Evolutionary conservation across 2,329 filamentous ascomycete species (phyloP).

Genomic region (Colletotrichum brevisporum): DNA sequence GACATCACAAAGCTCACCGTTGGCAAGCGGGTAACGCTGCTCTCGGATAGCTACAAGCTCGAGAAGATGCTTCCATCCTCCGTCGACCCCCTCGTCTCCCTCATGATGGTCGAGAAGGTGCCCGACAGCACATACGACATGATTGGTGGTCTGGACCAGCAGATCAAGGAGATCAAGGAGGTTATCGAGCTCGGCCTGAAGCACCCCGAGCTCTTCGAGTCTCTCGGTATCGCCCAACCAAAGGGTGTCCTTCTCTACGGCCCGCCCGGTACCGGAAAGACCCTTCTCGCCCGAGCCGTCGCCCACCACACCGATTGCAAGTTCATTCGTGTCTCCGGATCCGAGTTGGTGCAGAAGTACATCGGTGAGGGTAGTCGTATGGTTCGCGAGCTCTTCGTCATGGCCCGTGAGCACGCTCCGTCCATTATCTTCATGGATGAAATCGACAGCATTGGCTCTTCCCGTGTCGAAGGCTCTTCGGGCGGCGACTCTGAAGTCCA

Average conservation of each 20-base stretch:
- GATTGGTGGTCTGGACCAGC: conserved; percentile 98
- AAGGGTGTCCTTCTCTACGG: conserved; percentile 98
- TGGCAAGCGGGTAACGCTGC: conserved; percentile 95
- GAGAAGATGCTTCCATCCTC: conserved; percentile 99
- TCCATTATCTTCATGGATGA: conserved; percentile 99
- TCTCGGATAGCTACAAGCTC: conserved; percentile 98
- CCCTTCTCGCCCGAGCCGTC: conserved; percentile 92
- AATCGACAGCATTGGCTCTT: conserved; percentile 98
- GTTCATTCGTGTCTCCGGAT: conserved; percentile 97
- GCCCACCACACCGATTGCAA: conserved; percentile 99
- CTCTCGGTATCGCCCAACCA: conserved; percentile 97
- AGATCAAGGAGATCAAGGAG: conserved; percentile 99
- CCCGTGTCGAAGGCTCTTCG: conserved; percentile 94
- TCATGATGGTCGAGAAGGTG: conserved; percentile 99
- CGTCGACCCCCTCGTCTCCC: conserved; percentile 96
- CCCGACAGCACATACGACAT: conserved; percentile 99
- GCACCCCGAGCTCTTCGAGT: conserved; percentile 98
- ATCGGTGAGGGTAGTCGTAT: conserved; percentile 98
- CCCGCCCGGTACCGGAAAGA: conserved; percentile 97
- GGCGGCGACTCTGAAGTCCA: conserved; percentile 98
- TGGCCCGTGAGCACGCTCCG: conserved; percentile 97
- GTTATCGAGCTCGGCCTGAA: conserved; percentile 99
- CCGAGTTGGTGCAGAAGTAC: conserved; percentile 98
- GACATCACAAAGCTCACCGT: conserved; percentile 96
- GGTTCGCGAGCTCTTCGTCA: conserved; percentile 99